Evolutionary conservation across 2,329 filamentous ascomycete species (phyloP).

Genomic region (Neonectria neomacrospora): DNA sequence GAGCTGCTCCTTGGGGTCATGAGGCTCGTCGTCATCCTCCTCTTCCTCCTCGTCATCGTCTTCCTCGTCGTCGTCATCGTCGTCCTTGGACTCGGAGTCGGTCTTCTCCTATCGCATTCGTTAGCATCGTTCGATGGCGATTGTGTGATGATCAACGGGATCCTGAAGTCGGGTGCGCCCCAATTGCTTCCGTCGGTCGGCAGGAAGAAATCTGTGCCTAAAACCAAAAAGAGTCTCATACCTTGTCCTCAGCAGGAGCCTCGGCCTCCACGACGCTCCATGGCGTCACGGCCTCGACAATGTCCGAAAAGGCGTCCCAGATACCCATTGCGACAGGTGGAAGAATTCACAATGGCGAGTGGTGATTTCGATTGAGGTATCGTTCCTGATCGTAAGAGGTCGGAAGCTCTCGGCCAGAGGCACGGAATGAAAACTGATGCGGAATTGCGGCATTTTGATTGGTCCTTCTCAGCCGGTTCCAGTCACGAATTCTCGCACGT

Average conservation of each 20-base stretch:
- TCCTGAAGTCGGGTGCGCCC: constrained; percentile 13
- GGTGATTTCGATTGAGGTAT: constrained; percentile 52
- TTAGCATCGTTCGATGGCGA: constrained; percentile 29
- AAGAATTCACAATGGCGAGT: constrained; percentile 55
- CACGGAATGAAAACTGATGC: constrained; percentile 57
- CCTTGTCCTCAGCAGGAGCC: constrained; percentile 74
- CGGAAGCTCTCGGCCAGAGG: constrained; percentile 56
- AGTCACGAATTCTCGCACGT: constrained; percentile 41
- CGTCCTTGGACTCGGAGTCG: constrained; percentile 66
- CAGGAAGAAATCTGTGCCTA: constrained; percentile 33
- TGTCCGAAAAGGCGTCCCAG: constrained; percentile 72
- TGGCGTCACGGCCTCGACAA: constrained; percentile 72
- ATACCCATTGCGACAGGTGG: constrained; percentile 68
- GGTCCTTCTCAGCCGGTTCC: constrained; percentile 44
- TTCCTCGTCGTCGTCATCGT: constrained; percentile 44
- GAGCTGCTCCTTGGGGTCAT: constrained; percentile 87
- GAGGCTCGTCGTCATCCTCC: constrained; percentile 83
- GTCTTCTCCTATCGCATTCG: constrained; percentile 48
- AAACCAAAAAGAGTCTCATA: constrained; percentile 47
- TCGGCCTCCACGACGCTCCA: constrained; percentile 74
- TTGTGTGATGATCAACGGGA: constrained; percentile 5
- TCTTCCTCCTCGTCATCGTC: constrained; percentile 57
- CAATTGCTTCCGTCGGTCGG: constrained; percentile 31
- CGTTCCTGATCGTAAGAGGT: constrained; percentile 52
- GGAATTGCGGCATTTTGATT: constrained; percentile 63